Percentiles rank a stretch among this genome's conserved stretches.
phyloP scores from a whole-genome alignment of 73 alveolate genomes.

The Paramecium tetraurelia region DNA sequence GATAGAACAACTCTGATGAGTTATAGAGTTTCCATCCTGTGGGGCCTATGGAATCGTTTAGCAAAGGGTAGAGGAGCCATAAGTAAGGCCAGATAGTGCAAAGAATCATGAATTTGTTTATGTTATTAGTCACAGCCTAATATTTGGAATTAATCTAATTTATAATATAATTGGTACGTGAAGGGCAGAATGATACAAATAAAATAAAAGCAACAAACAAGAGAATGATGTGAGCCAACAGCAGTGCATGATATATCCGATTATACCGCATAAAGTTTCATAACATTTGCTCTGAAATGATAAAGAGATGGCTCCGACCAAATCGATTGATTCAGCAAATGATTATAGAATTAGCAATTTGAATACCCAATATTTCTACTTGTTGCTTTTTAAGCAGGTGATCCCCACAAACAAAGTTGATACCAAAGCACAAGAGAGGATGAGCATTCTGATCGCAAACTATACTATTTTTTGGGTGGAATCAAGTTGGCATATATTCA shows the following conservation, averaged over 20 bases:
- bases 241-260: conserved; percentile 22
- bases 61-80: neutral
- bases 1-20: neutral
- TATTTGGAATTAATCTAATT: neutral
- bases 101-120: neutral
- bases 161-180: neutral
- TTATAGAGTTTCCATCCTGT: neutral
- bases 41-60: neutral
- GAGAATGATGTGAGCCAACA: conserved; percentile 1
- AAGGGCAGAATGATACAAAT: neutral
- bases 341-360: neutral
- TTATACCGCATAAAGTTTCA: neutral
- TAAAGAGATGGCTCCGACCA: neutral
- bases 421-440: neutral
- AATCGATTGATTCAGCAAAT: conserved; percentile 29
- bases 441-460: neutral
- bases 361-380: conserved; percentile 5
- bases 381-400: neutral
- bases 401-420: neutral
- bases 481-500: neutral
- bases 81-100: conserved; percentile 9
- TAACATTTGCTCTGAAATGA: neutral
- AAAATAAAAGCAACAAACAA: neutral
- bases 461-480: neutral
- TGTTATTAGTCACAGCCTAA: neutral